Evolutionary conservation across 2,329 filamentous ascomycete species (phyloP).

Genomic region (Shiraia bambusicola): DNA sequence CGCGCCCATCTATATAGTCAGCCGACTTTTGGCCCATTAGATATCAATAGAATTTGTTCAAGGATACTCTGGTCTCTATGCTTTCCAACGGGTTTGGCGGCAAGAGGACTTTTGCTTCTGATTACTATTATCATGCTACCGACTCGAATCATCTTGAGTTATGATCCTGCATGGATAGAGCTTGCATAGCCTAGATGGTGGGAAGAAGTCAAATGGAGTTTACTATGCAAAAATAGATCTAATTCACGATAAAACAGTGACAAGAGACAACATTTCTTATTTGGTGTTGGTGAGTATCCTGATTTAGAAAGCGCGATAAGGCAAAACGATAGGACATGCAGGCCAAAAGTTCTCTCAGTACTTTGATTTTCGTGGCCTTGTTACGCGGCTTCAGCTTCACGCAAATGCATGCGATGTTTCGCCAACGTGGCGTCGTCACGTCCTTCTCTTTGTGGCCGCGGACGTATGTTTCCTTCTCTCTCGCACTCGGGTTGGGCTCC

Average conservation of each 20-base stretch:
- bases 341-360: constrained; percentile 51
- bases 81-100: too few species aligned
- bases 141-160: too few species aligned
- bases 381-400: constrained; percentile 17
- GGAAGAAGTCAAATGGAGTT: too few species aligned
- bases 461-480: constrained; percentile 30
- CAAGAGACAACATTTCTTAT: constrained; percentile 19
- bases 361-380: constrained; percentile 2
- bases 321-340: constrained; percentile 56
- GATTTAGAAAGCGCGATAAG: constrained; percentile 42
- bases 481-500: constrained; percentile 30
- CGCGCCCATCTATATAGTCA: too few species aligned
- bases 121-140: too few species aligned
- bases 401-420: constrained; percentile 20
- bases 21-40: too few species aligned
- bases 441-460: constrained; percentile 31
- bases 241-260: constrained; percentile 30
- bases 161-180: too few species aligned
- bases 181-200: too few species aligned
- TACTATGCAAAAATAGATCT: constrained; percentile 31
- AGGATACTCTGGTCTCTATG: too few species aligned
- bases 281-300: constrained; percentile 9
- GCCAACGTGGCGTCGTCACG: constrained; percentile 31
- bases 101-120: too few species aligned
- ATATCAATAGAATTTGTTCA: too few species aligned